These are phyloP conservation scores for Apocynum venetum DNA, from an alignment of 257 asterid genomes.

Conservation along the genomic window DNA sequence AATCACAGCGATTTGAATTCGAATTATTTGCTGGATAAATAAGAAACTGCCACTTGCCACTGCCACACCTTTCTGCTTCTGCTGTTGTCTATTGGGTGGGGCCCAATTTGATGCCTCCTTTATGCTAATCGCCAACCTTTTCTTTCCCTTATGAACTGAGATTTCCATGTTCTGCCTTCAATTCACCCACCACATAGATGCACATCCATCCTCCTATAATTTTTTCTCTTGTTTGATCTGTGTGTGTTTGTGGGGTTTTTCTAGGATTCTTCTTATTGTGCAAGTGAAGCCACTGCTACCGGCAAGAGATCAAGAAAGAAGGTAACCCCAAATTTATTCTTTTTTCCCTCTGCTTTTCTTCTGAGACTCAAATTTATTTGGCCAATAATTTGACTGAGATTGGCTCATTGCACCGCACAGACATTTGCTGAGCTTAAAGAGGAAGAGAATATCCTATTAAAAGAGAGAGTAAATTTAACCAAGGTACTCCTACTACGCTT, in stretches of 20 bases:
- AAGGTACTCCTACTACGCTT: slow-evolving; percentile 13
- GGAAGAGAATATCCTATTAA: slow-evolving; percentile 29
- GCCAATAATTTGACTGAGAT: background rate
- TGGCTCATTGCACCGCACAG: slow-evolving; percentile 2
- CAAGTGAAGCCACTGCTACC: slow-evolving; percentile 8
- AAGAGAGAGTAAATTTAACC: slow-evolving; percentile 26
- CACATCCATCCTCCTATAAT: no score
- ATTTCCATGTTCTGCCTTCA: background rate
- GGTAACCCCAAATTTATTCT: slow-evolving; percentile 4
- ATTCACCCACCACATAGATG: background rate
- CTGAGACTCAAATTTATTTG: background rate
- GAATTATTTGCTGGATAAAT: no score
- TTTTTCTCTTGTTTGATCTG: background rate
- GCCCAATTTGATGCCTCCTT: no score
- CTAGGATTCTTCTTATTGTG: slow-evolving; percentile 14
- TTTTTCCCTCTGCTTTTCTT: background rate
- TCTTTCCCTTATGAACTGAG: background rate
- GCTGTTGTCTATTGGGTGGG: no score
- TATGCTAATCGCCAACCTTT: no score
- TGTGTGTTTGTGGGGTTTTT: background rate
- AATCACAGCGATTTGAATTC: no score
- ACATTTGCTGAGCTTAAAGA: slow-evolving; percentile 29
- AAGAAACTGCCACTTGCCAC: no score
- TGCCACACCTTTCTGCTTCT: no score
- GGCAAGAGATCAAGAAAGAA: slow-evolving; percentile 23